Base-by-base conservation (phyloP, 345 rosid genomes). In the Raphanus sativus region DNA sequence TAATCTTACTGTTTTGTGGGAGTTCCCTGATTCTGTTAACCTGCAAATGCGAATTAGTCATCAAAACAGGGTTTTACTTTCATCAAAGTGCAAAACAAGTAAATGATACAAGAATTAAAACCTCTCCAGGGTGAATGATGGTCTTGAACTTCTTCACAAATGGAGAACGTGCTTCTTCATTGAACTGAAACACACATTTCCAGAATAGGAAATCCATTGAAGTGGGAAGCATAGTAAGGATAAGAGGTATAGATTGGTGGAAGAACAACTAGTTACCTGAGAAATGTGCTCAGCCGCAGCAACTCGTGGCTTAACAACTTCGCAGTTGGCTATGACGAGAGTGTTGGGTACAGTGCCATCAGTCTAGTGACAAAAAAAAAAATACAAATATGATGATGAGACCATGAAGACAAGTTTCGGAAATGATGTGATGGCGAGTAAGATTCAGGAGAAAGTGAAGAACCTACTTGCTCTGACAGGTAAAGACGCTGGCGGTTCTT, bases 121-220 rank as follows among this genome's bases (percentile, higher is more conserved):
- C 99, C 98, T 96, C 98, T 74, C 99, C 98, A 73, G 99, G 99
- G 85, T 93, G 99, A 82, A 96, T 89, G 82, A 96, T 91, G 69
- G 98, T 96, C 88, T 96, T 96, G 89, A 83, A 88, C 90, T 96
- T 96, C 90, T 89, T 93, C 70, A 96, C 97, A 84, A 96, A 96
- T n/a, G 99, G 98, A 38, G 99, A 96, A 24, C 99, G 90, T 38
- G 99, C 96, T 82, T 93, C 98, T 82, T 96, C 99, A 82, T 96
- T 96, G 84, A 93, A 96, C 99, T 96, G 88, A 68, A 65, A 78
- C 17, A 71, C 45, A 16, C 67, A 80, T 42, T 69, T 61, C 4
- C 13, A 63, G 38, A n/a, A n/a, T n/a, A n/a, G n/a, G n/a, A n/a
- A n/a, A n/a, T n/a, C n/a, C n/a, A n/a, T n/a, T n/a, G n/a, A n/a